These are phyloP conservation scores for Aquilaria agallochum DNA, from an alignment of 441 rosid genomes.

Conservation along the genomic window DNA sequence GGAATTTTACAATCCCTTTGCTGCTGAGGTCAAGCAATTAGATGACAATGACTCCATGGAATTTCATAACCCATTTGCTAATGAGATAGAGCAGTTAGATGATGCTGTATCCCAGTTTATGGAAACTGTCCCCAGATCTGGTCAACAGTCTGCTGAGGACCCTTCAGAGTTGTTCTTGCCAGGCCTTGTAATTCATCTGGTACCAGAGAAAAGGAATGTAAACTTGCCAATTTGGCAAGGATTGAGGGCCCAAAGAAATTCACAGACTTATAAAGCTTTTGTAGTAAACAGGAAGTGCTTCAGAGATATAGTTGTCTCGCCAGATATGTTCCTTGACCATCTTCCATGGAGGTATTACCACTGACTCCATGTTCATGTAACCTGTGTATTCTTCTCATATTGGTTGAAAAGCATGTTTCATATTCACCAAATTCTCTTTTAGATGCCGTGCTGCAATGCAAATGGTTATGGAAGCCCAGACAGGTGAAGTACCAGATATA, in stretches of 20 bases:
- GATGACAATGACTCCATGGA: constrained; percentile 17
- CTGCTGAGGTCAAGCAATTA: constrained; percentile 2
- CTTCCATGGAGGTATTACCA: constrained; percentile 81
- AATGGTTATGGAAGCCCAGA: constrained; percentile 54
- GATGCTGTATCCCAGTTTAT: constrained; percentile 64
- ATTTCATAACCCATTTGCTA: constrained; percentile 25
- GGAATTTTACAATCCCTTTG: constrained; percentile 1
- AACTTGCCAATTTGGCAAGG: constrained; percentile 51
- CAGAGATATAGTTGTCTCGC: constrained; percentile 75
- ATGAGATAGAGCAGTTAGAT: constrained; percentile 17
- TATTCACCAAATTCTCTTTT: constrained; percentile 11
- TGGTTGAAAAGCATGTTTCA: not conserved
- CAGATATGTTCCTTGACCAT: constrained; percentile 91
- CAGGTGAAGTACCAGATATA: constrained; percentile 16
- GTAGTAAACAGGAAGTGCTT: constrained; percentile 64
- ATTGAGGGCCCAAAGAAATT: constrained; percentile 37
- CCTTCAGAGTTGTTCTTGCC: constrained; percentile 75
- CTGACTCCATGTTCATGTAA: constrained; percentile 1
- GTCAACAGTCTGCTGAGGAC: constrained; percentile 25
- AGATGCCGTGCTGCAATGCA: constrained; percentile 71
- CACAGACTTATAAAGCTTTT: constrained; percentile 50
- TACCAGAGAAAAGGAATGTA: constrained; percentile 37
- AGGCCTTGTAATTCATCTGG: constrained; percentile 70
- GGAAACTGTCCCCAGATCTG: constrained; percentile 44
- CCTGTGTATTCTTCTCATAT: not conserved